Percentiles rank a stretch among this genome's conserved stretches.
Evolutionary conservation across 1,284 basidiomycete genomes (phyloP).

Genomic region (Naganishia sp.): DNA sequence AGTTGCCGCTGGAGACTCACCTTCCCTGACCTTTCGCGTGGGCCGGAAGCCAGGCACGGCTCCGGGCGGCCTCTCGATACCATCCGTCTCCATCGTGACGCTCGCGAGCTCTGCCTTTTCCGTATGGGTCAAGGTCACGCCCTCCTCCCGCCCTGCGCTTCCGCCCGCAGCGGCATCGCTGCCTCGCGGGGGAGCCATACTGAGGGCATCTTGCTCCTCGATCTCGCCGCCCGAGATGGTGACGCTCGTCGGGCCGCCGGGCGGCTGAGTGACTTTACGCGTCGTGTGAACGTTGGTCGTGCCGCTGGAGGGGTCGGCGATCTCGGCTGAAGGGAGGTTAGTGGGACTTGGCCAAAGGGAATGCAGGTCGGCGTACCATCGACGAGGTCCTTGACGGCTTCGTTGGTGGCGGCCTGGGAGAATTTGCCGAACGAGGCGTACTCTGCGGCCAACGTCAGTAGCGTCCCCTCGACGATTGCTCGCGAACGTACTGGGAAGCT

Average conservation of each 20-base stretch:
- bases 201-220: conserved; percentile 51
- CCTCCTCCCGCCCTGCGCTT: conserved; percentile 41
- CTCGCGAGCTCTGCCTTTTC: conserved; percentile 40
- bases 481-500: conserved; percentile 38
- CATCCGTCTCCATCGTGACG: conserved; percentile 30
- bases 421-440: conserved; percentile 54
- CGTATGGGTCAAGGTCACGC: conserved; percentile 48
- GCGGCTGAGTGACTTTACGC: conserved; percentile 51
- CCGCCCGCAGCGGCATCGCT: background rate
- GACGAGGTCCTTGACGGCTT: conserved; percentile 52
- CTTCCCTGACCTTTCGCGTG: conserved; percentile 51
- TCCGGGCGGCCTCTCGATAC: conserved; percentile 17
- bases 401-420: conserved; percentile 51
- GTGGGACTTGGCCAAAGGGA: background rate
- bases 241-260: conserved; percentile 49
- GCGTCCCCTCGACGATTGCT: conserved; percentile 8
- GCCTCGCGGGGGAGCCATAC: conserved; percentile 45
- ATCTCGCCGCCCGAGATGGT: conserved; percentile 49
- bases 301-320: conserved; percentile 48
- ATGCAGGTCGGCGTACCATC: conserved; percentile 41
- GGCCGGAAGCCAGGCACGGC: conserved; percentile 46
- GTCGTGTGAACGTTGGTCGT: conserved; percentile 44
- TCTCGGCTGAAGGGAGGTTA: conserved; percentile 46
- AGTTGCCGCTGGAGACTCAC: conserved; percentile 36
- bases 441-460: conserved; percentile 38